Percentiles rank a stretch among this genome's conserved stretches.
Evolutionary conservation across 164 flowering plant genomes (phyloP).

Genomic region (Vitis labrusca): DNA sequence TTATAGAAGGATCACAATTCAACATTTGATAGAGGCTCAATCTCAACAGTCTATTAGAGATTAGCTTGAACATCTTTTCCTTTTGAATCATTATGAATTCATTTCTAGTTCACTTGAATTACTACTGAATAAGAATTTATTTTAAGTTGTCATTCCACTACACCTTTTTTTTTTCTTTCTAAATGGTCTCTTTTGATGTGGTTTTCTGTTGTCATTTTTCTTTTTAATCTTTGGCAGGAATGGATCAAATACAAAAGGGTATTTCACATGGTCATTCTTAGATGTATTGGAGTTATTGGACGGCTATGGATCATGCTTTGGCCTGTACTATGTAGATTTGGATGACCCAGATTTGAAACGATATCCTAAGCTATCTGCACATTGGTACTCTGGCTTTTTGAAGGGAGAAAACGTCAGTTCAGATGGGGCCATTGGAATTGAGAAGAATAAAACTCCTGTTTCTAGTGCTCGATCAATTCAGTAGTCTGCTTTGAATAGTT

Average conservation of each 20-base stretch:
- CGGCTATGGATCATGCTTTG: conserved; percentile 23
- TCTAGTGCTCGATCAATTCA: background rate
- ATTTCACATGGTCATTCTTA: conserved; percentile 46
- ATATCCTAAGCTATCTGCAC: conserved; percentile 43
- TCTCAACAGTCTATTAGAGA: too few relatives aligned
- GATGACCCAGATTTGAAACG: conserved; percentile 35
- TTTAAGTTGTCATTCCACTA: too few relatives aligned
- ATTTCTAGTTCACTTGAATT: too few relatives aligned
- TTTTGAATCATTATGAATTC: too few relatives aligned
- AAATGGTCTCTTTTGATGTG: background rate
- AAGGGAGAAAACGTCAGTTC: conserved; percentile 5
- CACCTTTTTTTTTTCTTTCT: too few relatives aligned
- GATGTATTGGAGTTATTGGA: conserved; percentile 35
- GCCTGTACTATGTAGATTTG: conserved; percentile 36
- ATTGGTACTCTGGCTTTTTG: conserved; percentile 41
- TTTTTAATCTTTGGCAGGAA: conserved; percentile 19
- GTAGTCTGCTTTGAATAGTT: background rate
- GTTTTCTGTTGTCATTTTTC: background rate
- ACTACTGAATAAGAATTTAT: too few relatives aligned
- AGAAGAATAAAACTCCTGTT: background rate
- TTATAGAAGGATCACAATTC: too few relatives aligned
- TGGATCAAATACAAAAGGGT: conserved; percentile 41
- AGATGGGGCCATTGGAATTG: background rate
- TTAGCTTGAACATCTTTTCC: too few relatives aligned
- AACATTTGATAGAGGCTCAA: too few relatives aligned